These are phyloP conservation scores for Aspergillus floridensis DNA, from an alignment of 2,329 filamentous ascomycete genomes.

Conservation along the genomic window DNA sequence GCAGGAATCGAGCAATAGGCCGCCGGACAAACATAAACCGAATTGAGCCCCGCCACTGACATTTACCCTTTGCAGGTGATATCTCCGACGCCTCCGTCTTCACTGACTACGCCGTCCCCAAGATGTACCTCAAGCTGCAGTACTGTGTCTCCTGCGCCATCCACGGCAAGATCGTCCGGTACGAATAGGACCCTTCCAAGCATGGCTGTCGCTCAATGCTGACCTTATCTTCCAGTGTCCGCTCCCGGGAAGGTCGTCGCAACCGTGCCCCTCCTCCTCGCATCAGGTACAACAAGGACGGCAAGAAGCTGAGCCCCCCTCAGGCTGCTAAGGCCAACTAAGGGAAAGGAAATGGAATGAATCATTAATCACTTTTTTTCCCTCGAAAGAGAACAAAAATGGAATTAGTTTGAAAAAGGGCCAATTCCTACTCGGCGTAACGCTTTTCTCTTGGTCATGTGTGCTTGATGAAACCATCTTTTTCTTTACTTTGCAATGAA, in stretches of 20 bases:
- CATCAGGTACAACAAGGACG: slow-evolving; percentile 99
- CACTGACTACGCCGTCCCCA: slow-evolving; percentile 97
- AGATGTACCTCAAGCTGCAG: slow-evolving; percentile 99
- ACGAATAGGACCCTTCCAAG: slow-evolving; percentile 48
- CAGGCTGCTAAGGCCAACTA: slow-evolving; percentile 65
- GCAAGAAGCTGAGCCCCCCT: slow-evolving; percentile 97
- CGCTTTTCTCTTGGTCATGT: slow-evolving; percentile 35
- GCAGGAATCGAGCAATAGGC: not conserved
- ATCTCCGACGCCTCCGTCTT: slow-evolving; percentile 99
- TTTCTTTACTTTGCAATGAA: slow-evolving; percentile 28
- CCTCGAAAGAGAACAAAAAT: slow-evolving; percentile 32
- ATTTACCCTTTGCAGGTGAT: slow-evolving; percentile 68
- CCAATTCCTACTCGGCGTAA: slow-evolving; percentile 9
- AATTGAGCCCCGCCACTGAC: not conserved
- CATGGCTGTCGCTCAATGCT: not conserved
- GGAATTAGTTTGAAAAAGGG: slow-evolving; percentile 33
- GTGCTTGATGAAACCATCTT: slow-evolving; percentile 22
- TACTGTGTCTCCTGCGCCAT: slow-evolving; percentile 99
- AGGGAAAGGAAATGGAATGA: slow-evolving; percentile 29
- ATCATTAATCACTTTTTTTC: not conserved
- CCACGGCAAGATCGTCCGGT: slow-evolving; percentile 99
- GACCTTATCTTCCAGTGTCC: slow-evolving; percentile 65
- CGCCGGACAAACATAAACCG: slow-evolving; percentile 6
- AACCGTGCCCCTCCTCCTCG: slow-evolving; percentile 98
- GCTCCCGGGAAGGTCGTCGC: slow-evolving; percentile 92